A percentile compares a stretch with the other conserved stretches of the same genome.
phyloP scores from a whole-genome alignment of 163 green algal genomes.

The Volvox carteri region DNA sequence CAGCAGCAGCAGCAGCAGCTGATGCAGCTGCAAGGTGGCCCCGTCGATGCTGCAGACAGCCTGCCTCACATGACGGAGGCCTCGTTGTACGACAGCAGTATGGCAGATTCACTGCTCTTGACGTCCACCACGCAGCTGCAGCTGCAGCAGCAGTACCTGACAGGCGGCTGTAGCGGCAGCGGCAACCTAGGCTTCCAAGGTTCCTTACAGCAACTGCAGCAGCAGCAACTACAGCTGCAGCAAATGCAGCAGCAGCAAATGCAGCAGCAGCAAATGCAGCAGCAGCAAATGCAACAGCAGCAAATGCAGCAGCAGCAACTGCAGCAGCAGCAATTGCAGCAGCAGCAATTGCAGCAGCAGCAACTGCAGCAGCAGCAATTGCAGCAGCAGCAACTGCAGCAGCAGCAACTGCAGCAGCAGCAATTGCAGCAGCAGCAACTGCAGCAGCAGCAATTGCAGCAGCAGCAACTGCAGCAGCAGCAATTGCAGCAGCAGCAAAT shows the following conservation, averaged over 20 bases:
- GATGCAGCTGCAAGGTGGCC: neutral
- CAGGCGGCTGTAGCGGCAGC: neutral
- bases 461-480: no score
- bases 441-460: neutral
- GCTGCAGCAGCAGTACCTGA: neutral
- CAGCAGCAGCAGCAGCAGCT: neutral
- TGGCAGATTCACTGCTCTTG: neutral
- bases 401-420: no score
- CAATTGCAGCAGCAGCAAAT: neutral
- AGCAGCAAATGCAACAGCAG: no score
- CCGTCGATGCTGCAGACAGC: neutral
- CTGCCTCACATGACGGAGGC: neutral
- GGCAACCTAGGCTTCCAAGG: slow-evolving; percentile 12
- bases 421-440: neutral
- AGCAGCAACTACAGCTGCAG: neutral
- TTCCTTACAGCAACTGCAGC: neutral
- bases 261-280: neutral
- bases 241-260: no score
- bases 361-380: no score
- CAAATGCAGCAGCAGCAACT: no score
- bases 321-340: neutral
- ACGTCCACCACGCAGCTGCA: neutral
- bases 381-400: neutral
- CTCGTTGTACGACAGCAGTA: slow-evolving; percentile 4
- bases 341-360: no score